phyloP scores from a whole-genome alignment of 768 basidiomycete genomes.

The Termitomyces sp. region DNA sequence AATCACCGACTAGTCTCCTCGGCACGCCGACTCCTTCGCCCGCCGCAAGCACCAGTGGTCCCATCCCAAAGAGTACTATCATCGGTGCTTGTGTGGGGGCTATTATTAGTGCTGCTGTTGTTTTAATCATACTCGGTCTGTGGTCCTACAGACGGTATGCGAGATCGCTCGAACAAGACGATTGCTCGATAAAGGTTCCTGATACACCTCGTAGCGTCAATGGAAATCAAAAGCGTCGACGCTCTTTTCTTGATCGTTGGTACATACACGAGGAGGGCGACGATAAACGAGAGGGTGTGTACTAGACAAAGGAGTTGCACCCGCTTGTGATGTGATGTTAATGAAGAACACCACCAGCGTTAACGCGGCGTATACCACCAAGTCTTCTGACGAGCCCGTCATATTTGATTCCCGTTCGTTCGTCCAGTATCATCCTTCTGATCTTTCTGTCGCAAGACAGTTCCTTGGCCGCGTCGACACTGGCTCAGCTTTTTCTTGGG shows the following conservation, averaged over 20 bases:
- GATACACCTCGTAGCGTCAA: conserved; percentile 29
- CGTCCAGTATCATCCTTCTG: too few species aligned
- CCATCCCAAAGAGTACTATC: conserved; percentile 45
- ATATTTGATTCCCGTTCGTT: too few species aligned
- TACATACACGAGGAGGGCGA: conserved; percentile 48
- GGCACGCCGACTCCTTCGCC: conserved; percentile 12
- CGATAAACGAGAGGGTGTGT: too few species aligned
- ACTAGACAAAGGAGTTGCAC: too few species aligned
- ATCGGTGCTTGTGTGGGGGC: conserved; percentile 60
- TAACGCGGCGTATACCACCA: too few species aligned
- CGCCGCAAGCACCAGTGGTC: conserved; percentile 18
- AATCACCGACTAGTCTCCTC: conserved; percentile 1
- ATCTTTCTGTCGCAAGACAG: conserved; percentile 32
- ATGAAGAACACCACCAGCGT: too few species aligned
- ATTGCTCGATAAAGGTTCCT: conserved; percentile 19
- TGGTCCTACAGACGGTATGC: conserved; percentile 50
- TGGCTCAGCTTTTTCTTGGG: conserved; percentile 44
- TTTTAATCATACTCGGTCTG: conserved; percentile 45
- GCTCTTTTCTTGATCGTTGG: too few species aligned
- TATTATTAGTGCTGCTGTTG: conserved; percentile 44
- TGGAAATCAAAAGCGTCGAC: conserved; percentile 34
- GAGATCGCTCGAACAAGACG: conserved; percentile 18
- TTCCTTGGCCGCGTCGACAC: conserved; percentile 40
- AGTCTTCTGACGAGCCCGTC: too few species aligned
- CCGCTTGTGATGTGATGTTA: too few species aligned